These are phyloP conservation scores for Fomitopsis schrenkii DNA, from an alignment of 1,284 basidiomycete genomes.

Conservation along the genomic window DNA sequence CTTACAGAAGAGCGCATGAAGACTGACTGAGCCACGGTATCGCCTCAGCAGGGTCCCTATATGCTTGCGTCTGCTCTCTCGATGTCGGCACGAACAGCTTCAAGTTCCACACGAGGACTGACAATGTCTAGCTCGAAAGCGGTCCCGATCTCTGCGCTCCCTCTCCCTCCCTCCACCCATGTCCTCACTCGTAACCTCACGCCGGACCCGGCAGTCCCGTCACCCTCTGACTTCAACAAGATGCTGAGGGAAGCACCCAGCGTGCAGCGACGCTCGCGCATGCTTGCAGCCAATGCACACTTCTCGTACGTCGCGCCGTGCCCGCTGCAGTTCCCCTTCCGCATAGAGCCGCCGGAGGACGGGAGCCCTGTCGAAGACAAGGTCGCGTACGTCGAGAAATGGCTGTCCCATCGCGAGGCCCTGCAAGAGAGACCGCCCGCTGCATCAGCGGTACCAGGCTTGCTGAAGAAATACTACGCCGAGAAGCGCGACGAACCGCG, in stretches of 20 bases:
- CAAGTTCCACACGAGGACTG: not conserved
- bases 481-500: conserved; percentile 54
- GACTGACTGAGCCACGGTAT: not conserved
- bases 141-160: conserved; percentile 57
- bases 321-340: conserved; percentile 83
- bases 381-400: conserved; percentile 63
- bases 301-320: conserved; percentile 85
- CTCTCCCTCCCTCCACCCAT: conserved; percentile 55
- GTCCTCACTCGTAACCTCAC: conserved; percentile 68
- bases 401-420: conserved; percentile 65
- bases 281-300: conserved; percentile 57
- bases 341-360: conserved; percentile 54
- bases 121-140: not conserved
- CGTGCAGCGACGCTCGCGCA: conserved; percentile 68
- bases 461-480: conserved; percentile 37
- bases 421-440: conserved; percentile 27
- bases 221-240: conserved; percentile 46
- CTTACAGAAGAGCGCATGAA: not conserved
- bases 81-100: not conserved
- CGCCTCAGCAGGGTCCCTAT: not conserved
- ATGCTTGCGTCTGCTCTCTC: not conserved
- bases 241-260: conserved; percentile 56
- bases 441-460: not conserved
- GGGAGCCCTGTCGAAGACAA: conserved; percentile 48
- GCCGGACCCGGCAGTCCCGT: conserved; percentile 58